These are phyloP conservation scores for Russula virescens DNA, from an alignment of 768 basidiomycete species.

Conservation along the genomic window DNA sequence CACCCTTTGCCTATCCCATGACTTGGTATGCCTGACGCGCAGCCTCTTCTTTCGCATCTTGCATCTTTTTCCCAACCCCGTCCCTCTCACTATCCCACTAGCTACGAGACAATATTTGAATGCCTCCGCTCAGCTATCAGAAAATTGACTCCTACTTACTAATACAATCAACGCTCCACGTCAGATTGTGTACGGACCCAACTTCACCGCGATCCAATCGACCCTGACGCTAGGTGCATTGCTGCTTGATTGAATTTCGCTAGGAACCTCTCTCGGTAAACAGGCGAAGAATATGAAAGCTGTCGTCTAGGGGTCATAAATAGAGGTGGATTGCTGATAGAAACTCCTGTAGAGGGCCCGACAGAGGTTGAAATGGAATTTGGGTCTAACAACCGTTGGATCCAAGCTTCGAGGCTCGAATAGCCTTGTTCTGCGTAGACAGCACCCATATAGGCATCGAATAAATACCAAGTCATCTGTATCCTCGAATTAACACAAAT, in stretches of 20 bases:
- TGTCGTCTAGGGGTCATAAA: conserved; percentile 49
- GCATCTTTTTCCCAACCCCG: conserved; percentile 63
- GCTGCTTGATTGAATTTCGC: conserved; percentile 73
- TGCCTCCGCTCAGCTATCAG: background rate
- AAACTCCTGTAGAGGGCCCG: background rate
- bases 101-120: conserved; percentile 36
- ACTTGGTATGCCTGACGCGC: conserved; percentile 64
- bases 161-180: conserved; percentile 61
- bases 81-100: conserved; percentile 62
- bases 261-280: too few species aligned
- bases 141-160: conserved; percentile 49
- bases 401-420: conserved; percentile 4
- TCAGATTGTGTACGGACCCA: conserved; percentile 65
- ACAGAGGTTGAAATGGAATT: too few species aligned
- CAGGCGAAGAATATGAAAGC: too few species aligned
- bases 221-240: conserved; percentile 53
- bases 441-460: conserved; percentile 21
- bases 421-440: conserved; percentile 12
- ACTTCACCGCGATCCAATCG: conserved; percentile 53
- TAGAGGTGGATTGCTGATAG: conserved; percentile 26
- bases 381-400: conserved; percentile 18
- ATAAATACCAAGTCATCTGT: conserved; percentile 20
- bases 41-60: conserved; percentile 73
- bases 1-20: conserved; percentile 61
- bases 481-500: background rate